phyloP scores from a whole-genome alignment of 176 grass and related monocot genomes.

The Ampelocalamus luodianensis region DNA sequence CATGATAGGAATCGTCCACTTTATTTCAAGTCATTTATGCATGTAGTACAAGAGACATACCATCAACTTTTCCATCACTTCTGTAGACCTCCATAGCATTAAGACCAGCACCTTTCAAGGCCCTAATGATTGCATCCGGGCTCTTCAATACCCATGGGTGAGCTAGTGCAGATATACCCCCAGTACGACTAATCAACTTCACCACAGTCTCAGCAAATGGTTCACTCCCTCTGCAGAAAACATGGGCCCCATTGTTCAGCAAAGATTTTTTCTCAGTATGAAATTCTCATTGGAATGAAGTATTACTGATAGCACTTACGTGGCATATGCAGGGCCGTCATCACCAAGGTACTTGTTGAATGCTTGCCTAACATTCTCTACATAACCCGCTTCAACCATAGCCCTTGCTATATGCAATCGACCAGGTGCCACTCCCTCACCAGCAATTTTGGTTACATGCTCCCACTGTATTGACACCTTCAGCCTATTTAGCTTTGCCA shows the following conservation, averaged over 20 bases:
- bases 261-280: slow-evolving; percentile 23
- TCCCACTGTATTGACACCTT: slow-evolving; percentile 84
- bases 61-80: slow-evolving; percentile 88
- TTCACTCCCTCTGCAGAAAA: slow-evolving; percentile 76
- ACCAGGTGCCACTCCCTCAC: slow-evolving; percentile 87
- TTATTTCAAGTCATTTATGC: slow-evolving; percentile 31
- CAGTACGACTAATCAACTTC: slow-evolving; percentile 76
- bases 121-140: slow-evolving; percentile 62
- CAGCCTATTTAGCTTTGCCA: slow-evolving; percentile 70
- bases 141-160: slow-evolving; percentile 95
- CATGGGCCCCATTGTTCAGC: not conserved
- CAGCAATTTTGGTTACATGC: slow-evolving; percentile 75
- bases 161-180: slow-evolving; percentile 87
- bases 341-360: slow-evolving; percentile 92
- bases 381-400: slow-evolving; percentile 82
- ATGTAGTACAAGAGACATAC: slow-evolving; percentile 48
- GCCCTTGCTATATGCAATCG: slow-evolving; percentile 85
- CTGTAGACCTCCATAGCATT: slow-evolving; percentile 93
- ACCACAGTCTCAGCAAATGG: slow-evolving; percentile 83
- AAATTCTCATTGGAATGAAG: slow-evolving; percentile 14
- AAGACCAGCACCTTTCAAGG: slow-evolving; percentile 79
- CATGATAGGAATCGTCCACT: slow-evolving; percentile 1
- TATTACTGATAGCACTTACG: slow-evolving; percentile 49
- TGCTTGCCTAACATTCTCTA: slow-evolving; percentile 81
- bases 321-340: slow-evolving; percentile 85